Percentiles rank a stretch among this genome's conserved stretches.
Evolutionary conservation across 805 yeast genomes (phyloP).

Genomic region (Barnettozyma siamensis): DNA sequence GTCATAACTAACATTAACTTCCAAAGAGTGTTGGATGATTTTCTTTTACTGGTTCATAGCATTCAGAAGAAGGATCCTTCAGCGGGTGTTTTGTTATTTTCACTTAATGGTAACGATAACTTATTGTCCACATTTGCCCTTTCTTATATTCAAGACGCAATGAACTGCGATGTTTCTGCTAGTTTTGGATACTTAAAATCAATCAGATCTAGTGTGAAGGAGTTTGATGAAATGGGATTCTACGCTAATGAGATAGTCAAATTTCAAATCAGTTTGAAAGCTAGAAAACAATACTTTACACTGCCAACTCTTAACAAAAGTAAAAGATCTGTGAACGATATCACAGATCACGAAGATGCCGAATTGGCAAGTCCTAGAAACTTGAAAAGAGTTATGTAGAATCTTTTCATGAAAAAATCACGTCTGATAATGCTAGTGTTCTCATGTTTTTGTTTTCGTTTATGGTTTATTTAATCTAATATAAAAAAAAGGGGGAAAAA

Average conservation of each 20-base stretch:
- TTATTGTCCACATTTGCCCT: constrained; percentile 19
- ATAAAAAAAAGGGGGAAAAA: too few species aligned
- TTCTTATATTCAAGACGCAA: constrained; percentile 19
- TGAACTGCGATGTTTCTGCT: constrained; percentile 21
- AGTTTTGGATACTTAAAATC: constrained; percentile 21
- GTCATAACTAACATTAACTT: constrained; percentile 22
- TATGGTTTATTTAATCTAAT: not conserved
- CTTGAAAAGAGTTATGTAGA: constrained; percentile 18
- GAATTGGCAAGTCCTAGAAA: constrained; percentile 22
- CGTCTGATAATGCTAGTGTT: not conserved
- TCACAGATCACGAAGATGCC: constrained; percentile 21
- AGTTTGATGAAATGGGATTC: constrained; percentile 21
- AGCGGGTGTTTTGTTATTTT: constrained; percentile 23
- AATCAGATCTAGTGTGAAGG: constrained; percentile 23
- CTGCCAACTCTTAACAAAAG: constrained; percentile 1
- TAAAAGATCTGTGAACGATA: constrained; percentile 22
- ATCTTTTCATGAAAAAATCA: not conserved
- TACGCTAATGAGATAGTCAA: constrained; percentile 20
- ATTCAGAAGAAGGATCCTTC: constrained; percentile 21
- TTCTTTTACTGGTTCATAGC: constrained; percentile 14
- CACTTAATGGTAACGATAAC: constrained; percentile 26
- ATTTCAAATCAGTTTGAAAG: constrained; percentile 16
- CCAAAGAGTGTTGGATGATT: constrained; percentile 22
- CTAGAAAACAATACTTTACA: constrained; percentile 17
- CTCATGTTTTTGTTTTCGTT: not conserved